Base-by-base conservation (phyloP, 768 basidiomycete species). In the Lyophyllum decastes region DNA sequence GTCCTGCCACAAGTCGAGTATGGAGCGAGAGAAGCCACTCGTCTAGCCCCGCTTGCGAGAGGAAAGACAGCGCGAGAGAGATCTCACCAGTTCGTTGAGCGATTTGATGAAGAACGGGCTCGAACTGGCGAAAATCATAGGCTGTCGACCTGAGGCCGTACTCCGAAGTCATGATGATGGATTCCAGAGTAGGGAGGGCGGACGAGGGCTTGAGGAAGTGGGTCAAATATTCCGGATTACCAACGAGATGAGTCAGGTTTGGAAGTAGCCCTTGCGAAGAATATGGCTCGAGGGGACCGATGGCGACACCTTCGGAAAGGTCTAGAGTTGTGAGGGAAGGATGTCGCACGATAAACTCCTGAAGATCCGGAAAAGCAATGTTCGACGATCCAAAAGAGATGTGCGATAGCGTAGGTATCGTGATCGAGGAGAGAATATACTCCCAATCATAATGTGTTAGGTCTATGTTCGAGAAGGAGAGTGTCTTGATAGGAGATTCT, bases 361-460 rank as follows among this genome's bases (percentile, higher is more conserved):
- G 55, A 11, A 69, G 57, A 44, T 67, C 68, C 1, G 61, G 64
- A 17, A 67, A 62, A 9, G 64, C 53, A 24, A 67, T 61, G 1
- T 38, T 38, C 11, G 60, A 27, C 19, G 57, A 49, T 0, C 61
- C 59, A 12, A 66, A 60, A 16, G 63, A 53, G 16, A 68, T 41
- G 8, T 53, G 19, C 19, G 33, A 54, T 27, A 68, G 41, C 9
- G 46, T 43, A 5, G 59, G 60, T 27, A 68, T 57, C 1, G 57
- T 54, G 5, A 68, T 52, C 3, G 34, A 50, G 7, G 62, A 57
- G 38, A 68, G 60, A 26, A 68, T 64, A 17, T 61, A 60, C 21
- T 49, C 27, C 65, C 65, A 66, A 16, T 64, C 58, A 40, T 59
- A 59, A 10, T 58, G 47, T 0, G 54, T 60, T 8, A 68, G 52